phyloP scores from a whole-genome alignment of 129 eudicot species.

The Artemisia annua region DNA sequence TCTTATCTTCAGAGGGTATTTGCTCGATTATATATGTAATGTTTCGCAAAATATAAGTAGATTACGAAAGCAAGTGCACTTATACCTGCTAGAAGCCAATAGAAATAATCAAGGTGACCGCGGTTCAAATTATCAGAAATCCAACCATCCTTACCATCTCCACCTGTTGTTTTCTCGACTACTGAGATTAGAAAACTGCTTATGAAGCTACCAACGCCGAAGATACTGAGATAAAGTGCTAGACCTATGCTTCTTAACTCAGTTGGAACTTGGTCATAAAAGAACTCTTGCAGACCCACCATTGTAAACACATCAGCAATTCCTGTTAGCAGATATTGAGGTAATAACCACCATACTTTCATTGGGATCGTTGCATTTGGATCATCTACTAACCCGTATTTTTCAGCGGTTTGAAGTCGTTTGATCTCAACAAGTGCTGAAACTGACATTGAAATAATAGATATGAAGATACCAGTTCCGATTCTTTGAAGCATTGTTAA shows the following conservation, averaged over 20 bases:
- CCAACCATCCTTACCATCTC: slow-evolving; percentile 40
- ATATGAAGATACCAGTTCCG: slow-evolving; percentile 49
- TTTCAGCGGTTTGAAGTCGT: slow-evolving; percentile 42
- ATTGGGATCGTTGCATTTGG: slow-evolving; percentile 47
- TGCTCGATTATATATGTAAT: slow-evolving; percentile 29
- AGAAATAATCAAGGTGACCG: slow-evolving; percentile 62
- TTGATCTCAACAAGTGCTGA: slow-evolving; percentile 55
- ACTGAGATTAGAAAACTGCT: slow-evolving; percentile 52
- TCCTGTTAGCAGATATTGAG: slow-evolving; percentile 48
- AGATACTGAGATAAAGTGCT: slow-evolving; percentile 41
- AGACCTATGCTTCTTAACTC: slow-evolving; percentile 49
- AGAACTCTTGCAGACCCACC: slow-evolving; percentile 63
- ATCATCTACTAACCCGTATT: slow-evolving; percentile 38
- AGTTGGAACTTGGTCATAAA: slow-evolving; percentile 56
- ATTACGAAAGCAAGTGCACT: slow-evolving; percentile 36
- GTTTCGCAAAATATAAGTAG: slow-evolving; percentile 36
- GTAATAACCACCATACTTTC: slow-evolving; percentile 61
- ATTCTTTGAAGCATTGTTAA: slow-evolving; percentile 74
- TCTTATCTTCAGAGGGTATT: no score
- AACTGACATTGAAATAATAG: slow-evolving; percentile 38
- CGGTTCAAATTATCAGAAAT: slow-evolving; percentile 43
- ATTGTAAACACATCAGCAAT: slow-evolving; percentile 42
- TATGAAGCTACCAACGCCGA: slow-evolving; percentile 51
- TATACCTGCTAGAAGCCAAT: slow-evolving; percentile 49
- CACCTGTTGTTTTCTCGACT: slow-evolving; percentile 33